These are phyloP conservation scores for Candida sithepensis DNA, from an alignment of 805 yeast species.

Conservation along the genomic window DNA sequence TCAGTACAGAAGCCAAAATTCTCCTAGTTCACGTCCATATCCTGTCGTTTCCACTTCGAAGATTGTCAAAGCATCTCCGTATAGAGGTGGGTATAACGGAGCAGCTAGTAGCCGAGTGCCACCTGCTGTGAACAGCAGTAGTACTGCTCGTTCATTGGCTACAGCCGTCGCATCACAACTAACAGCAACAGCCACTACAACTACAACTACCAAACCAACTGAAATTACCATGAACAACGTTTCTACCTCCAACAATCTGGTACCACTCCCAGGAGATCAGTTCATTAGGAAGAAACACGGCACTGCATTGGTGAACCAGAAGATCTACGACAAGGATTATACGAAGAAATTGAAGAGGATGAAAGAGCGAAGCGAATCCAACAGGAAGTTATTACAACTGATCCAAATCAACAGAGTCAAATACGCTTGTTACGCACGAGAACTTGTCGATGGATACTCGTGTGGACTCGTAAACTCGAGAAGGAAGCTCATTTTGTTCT, in stretches of 20 bases:
- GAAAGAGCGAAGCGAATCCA: neutral
- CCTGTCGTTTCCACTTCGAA: neutral
- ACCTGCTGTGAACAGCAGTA: neutral
- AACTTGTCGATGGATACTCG: neutral
- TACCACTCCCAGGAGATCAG: neutral
- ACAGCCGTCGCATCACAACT: neutral
- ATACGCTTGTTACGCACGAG: neutral
- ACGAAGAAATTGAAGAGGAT: neutral
- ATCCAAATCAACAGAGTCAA: neutral
- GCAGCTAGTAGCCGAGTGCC: neutral
- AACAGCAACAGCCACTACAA: neutral
- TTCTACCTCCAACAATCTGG: too few relatives aligned
- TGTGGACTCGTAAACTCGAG: neutral
- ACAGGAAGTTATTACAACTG: neutral
- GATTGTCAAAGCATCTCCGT: slow-evolving; percentile 9
- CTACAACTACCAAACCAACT: neutral
- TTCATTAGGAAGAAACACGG: neutral
- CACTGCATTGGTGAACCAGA: neutral
- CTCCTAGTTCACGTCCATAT: neutral
- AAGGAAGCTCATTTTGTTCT: neutral
- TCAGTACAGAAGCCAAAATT: slow-evolving; percentile 3
- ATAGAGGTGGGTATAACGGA: slow-evolving; percentile 21
- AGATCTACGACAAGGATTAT: neutral
- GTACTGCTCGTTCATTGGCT: neutral
- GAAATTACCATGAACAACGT: too few relatives aligned